Base-by-base conservation (phyloP, 108 stramenopile genomes). In the Chaetoceros tenuissimus region DNA sequence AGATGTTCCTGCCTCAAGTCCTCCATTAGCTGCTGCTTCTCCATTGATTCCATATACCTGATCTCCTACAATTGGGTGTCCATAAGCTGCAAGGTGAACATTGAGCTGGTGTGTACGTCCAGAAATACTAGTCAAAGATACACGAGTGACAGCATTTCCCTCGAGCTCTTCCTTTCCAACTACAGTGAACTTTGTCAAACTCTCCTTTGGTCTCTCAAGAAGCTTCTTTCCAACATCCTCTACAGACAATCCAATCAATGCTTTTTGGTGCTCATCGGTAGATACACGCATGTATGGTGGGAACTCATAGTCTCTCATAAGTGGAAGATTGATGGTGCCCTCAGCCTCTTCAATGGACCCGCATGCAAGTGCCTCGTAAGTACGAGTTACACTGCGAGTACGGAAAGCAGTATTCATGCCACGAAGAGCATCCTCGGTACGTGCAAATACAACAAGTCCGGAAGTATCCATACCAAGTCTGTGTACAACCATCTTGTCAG, bases 41-140 rank as follows among this genome's bases (percentile, higher is more conserved):
- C 89, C 89, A 57, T 77, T 58, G 25, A 68, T 68, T 21, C 92
- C 92, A 55, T 94, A 94, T 8, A 81, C 67, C 31, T 59, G 56
- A 58, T 94, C 92, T 8, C 86, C 92, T 7, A 94, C 81, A 71
- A 94, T 89, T 0, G 92, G 88, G 63, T 94, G 92, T 7, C 92
- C 92, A 69, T 89, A 80, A 3, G 84, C 84, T 8, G 92, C 87
- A 63, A 82, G 68, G 53, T 94, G 92, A 27, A 87, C 79, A 71
- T 87, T 88, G 46, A 94, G 58, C 62, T 94, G 92, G 73, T 94
- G 92, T 50, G 81, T 87, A 51, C 92, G 66, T 1, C 88, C 89
- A 13, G 85, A 75, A 55, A 85, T 74, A 28, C 82, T 82, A 54
- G 24, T 24, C 53, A n/a, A 26, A 27, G 24, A 26, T n/a, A 54